These are phyloP conservation scores for Neodidymelliopsis sp. DNA, from an alignment of 2,329 filamentous ascomycete species.

Conservation along the genomic window DNA sequence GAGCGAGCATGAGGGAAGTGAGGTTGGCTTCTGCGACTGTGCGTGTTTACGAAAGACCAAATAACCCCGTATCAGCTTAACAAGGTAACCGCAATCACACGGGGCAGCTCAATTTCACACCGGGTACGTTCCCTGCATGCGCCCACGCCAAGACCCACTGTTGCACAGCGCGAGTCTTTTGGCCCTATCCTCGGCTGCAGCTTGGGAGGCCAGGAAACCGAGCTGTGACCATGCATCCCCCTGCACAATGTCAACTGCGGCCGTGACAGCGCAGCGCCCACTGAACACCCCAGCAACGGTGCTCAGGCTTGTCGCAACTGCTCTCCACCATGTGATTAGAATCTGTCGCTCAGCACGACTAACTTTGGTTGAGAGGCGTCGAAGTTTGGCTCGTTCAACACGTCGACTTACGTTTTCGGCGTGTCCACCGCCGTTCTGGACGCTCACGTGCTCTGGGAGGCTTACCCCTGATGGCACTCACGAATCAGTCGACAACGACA, in stretches of 20 bases:
- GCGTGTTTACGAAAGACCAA: constrained; percentile 17
- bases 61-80: constrained; percentile 19
- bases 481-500: too few species aligned
- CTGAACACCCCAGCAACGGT: constrained; percentile 15
- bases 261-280: constrained; percentile 16
- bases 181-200: background rate
- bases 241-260: constrained; percentile 9
- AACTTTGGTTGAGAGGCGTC: too few species aligned
- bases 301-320: constrained; percentile 10
- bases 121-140: constrained; percentile 18
- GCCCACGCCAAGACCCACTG: constrained; percentile 11
- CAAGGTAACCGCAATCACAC: constrained; percentile 17
- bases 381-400: constrained; percentile 10
- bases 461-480: constrained; percentile 6
- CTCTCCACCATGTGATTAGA: background rate
- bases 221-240: constrained; percentile 12
- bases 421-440: constrained; percentile 10
- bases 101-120: constrained; percentile 18
- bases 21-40: constrained; percentile 3
- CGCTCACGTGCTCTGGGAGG: constrained; percentile 8
- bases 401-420: constrained; percentile 14
- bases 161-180: constrained; percentile 14
- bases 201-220: too few species aligned
- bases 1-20: constrained; percentile 9
- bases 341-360: constrained; percentile 9